These are phyloP conservation scores for Carex littledalei DNA, from an alignment of 176 grass and related monocot species.

Conservation along the genomic window DNA sequence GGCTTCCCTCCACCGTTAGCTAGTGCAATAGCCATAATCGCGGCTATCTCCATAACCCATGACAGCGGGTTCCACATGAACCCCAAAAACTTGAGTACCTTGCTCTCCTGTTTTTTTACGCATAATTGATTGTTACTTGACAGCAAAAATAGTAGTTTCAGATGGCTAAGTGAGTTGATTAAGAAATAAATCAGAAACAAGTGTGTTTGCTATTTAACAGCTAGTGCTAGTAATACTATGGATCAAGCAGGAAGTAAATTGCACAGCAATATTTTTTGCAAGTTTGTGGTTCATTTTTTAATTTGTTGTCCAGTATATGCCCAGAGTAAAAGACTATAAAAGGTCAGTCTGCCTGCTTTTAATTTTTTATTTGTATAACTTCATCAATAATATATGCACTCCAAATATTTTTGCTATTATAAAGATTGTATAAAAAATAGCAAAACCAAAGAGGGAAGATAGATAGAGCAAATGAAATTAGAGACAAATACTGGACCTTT, in stretches of 20 bases:
- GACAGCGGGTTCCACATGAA: constrained; percentile 99
- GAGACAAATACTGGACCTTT: constrained; percentile 33
- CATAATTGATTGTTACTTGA: background rate
- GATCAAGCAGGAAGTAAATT: background rate
- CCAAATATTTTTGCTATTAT: background rate
- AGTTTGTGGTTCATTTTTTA: background rate
- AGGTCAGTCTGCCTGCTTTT: background rate
- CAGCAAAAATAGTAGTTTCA: background rate
- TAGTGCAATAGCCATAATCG: constrained; percentile 76
- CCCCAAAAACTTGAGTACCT: constrained; percentile 75
- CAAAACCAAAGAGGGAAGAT: background rate
- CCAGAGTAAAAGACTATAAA: background rate
- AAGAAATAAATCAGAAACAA: background rate
- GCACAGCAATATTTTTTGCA: too few species aligned
- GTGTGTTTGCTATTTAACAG: background rate
- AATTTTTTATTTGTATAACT: background rate
- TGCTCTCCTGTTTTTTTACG: constrained; percentile 53
- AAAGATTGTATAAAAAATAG: background rate
- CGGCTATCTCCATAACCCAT: constrained; percentile 95
- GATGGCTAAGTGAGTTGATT: background rate
- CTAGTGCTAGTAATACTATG: background rate
- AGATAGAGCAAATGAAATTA: background rate
- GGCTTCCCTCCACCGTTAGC: constrained; percentile 64
- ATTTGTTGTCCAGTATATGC: background rate
- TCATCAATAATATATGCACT: background rate